phyloP scores from a whole-genome alignment of 805 yeast species.

The Komagataella pseudopastoris region DNA sequence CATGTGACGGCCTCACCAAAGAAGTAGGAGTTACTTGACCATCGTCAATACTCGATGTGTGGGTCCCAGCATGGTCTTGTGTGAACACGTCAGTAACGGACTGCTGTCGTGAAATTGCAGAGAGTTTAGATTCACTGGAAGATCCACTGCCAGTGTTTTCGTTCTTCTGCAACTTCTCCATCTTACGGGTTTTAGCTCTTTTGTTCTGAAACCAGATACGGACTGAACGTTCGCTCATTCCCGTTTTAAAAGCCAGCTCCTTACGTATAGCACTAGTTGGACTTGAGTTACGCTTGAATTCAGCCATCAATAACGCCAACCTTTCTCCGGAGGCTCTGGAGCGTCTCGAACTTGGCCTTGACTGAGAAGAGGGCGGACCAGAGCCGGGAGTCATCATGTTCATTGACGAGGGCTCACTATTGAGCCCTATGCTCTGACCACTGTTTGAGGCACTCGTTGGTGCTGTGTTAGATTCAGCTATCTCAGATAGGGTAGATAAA shows the following conservation, averaged over 20 bases:
- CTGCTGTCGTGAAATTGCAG: neutral
- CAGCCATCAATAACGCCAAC: constrained; percentile 49
- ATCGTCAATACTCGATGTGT: neutral
- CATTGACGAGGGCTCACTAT: neutral
- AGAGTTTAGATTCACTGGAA: neutral
- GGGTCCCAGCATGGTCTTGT: neutral
- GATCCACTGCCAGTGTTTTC: constrained; percentile 9
- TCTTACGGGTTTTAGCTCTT: constrained; percentile 64
- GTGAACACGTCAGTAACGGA: neutral
- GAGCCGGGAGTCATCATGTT: neutral
- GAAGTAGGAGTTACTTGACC: neutral
- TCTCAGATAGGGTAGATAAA: neutral
- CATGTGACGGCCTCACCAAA: neutral
- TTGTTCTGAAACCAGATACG: constrained; percentile 90
- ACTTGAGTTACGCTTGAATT: constrained; percentile 59
- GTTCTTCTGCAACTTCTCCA: constrained; percentile 33
- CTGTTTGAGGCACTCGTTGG: neutral
- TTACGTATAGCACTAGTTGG: constrained; percentile 65
- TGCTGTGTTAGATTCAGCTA: neutral
- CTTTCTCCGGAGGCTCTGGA: constrained; percentile 50
- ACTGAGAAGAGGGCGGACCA: neutral
- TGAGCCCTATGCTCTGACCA: neutral
- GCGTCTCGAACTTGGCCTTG: constrained; percentile 11
- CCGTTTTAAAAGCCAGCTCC: constrained; percentile 55
- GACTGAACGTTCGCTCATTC: constrained; percentile 79